A percentile compares a stretch with the other conserved stretches of the same genome.
Evolutionary conservation across 164 flowering plant genomes (phyloP).

Genomic region (Nelumbo lutea): DNA sequence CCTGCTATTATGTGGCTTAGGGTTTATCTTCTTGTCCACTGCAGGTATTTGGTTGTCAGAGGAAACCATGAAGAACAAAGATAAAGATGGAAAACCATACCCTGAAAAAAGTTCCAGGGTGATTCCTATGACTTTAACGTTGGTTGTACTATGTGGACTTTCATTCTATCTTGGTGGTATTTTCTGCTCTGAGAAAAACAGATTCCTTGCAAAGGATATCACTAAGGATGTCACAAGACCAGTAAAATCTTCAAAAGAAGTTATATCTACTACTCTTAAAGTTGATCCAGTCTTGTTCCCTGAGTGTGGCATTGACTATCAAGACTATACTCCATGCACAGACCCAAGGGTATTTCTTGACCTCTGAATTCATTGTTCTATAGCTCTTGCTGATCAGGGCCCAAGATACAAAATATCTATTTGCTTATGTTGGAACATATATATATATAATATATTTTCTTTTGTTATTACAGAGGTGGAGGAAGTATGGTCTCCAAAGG

Average conservation of each 20-base stretch:
- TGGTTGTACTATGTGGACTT: constrained; percentile 76
- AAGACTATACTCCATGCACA: constrained; percentile 99
- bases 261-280: constrained; percentile 39
- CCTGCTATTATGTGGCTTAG: background rate
- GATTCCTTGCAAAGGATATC: constrained; percentile 19
- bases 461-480: constrained; percentile 67
- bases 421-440: background rate
- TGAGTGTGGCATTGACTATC: constrained; percentile 65
- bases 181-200: constrained; percentile 59
- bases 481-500: constrained; percentile 63
- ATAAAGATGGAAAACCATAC: constrained; percentile 71
- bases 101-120: constrained; percentile 52
- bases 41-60: constrained; percentile 14
- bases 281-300: constrained; percentile 50
- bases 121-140: constrained; percentile 54
- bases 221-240: constrained; percentile 22
- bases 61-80: constrained; percentile 67
- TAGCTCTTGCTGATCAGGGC: background rate
- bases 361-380: background rate
- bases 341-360: constrained; percentile 68
- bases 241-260: constrained; percentile 32
- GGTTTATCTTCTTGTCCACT: constrained; percentile 3
- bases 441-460: too few species aligned
- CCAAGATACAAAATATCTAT: background rate
- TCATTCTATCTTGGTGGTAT: constrained; percentile 95